These are phyloP conservation scores for Furcasterigmium furcatum DNA, from an alignment of 2,329 filamentous ascomycete species.

Conservation along the genomic window DNA sequence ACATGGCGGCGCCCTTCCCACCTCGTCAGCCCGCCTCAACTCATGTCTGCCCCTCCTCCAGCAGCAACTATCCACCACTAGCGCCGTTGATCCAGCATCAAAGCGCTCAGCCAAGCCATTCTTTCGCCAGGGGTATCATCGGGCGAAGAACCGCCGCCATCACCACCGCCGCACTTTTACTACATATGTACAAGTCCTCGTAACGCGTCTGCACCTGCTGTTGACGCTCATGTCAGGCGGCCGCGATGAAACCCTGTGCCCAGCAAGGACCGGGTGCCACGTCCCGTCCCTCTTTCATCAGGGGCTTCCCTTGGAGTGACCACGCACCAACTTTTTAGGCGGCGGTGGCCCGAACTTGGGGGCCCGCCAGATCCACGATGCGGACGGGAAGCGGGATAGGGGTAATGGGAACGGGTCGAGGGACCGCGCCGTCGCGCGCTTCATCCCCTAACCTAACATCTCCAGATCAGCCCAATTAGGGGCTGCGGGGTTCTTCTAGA, in stretches of 20 bases:
- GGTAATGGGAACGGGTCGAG: neutral
- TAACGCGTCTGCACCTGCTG: too few species aligned
- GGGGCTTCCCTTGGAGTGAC: neutral
- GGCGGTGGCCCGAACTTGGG: neutral
- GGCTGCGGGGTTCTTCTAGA: too few species aligned
- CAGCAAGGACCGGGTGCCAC: neutral
- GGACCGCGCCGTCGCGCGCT: slow-evolving; percentile 3
- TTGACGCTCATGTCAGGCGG: neutral
- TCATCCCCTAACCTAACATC: neutral
- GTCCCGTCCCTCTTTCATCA: neutral
- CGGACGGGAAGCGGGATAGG: neutral
- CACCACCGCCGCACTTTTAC: too few species aligned
- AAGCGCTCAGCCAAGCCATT: neutral
- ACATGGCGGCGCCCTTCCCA: neutral
- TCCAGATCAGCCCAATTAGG: too few species aligned
- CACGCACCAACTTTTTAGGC: neutral
- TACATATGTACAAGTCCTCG: too few species aligned
- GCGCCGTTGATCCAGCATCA: neutral
- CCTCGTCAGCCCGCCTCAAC: neutral
- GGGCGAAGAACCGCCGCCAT: too few species aligned
- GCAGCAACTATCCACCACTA: neutral
- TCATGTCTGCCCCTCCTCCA: neutral
- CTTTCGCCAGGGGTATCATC: neutral
- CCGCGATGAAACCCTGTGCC: neutral
- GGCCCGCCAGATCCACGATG: neutral